Conservation (phyloP, 1,139 yeast genomes). For the Debaryomyces sp. region DNA sequence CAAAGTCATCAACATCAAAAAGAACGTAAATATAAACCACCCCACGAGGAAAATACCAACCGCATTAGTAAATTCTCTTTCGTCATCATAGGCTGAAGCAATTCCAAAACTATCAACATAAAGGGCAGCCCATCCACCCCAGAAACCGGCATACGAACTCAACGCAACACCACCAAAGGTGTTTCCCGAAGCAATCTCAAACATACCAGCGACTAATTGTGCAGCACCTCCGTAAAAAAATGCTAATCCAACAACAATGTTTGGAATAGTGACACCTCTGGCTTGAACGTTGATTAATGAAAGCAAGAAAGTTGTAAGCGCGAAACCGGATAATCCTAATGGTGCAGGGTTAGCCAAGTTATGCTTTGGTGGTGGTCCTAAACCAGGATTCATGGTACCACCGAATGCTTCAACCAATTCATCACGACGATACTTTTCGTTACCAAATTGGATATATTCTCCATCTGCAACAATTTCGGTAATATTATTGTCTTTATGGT, state of each 20-base stretch:
- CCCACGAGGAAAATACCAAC: constrained; percentile 75
- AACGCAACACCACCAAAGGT: constrained; percentile 91
- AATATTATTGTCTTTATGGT: constrained; percentile 17
- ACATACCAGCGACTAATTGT: constrained; percentile 74
- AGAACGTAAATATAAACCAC: constrained; percentile 80
- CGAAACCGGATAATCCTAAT: constrained; percentile 81
- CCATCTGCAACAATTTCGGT: constrained; percentile 41
- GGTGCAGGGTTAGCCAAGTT: constrained; percentile 90
- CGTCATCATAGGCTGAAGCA: constrained; percentile 52
- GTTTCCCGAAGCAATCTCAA: constrained; percentile 76
- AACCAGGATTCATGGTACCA: constrained; percentile 71
- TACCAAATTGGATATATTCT: constrained; percentile 72
- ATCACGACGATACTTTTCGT: constrained; percentile 62
- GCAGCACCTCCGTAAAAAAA: constrained; percentile 85
- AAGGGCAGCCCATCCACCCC: constrained; percentile 83
- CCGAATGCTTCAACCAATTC: constrained; percentile 74
- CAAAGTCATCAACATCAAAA: constrained; percentile 66
- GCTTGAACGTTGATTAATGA: constrained; percentile 54
- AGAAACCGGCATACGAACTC: constrained; percentile 83
- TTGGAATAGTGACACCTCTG: constrained; percentile 36
- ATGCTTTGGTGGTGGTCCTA: constrained; percentile 63
- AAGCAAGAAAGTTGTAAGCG: constrained; percentile 80
- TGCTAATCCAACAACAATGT: constrained; percentile 63
- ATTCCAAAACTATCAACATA: constrained; percentile 76
- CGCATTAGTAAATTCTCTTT: constrained; percentile 43